Evolutionary conservation across 129 eudicot genomes (phyloP), one percentile per base, ranked within the genome.

Genomic region (Saposhnikovia divaricata): DNA sequence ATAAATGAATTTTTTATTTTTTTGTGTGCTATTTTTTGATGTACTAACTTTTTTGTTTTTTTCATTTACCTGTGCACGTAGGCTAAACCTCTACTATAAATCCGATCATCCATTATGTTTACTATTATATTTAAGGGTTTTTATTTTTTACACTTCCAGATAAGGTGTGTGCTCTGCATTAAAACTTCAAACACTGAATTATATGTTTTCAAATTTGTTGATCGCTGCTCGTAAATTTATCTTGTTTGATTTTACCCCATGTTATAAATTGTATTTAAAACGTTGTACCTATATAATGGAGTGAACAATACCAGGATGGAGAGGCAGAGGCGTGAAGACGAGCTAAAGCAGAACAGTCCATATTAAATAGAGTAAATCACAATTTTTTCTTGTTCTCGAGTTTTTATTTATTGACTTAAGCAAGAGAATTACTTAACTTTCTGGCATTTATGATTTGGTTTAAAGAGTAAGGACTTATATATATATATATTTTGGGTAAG

Each of bases 331-430:
- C 72, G 72, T 66, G 72, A 66, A 14, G 72, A 66, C 2, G 72
- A 66, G 72, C 72, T 66, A 66, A 66, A 66, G 72, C 72, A 66
- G 72, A 66, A 5, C 72, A 66, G 21, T 66, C 72, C 42, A 66
- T 66, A 28, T 15, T 66, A 28, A 66, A 31, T 31, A 66, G 72
- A 31, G 72, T 66, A 66, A 66, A 11, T 28, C 15, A 27, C 72
- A 27, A 13, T 25, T 2, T 28, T 27, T 12, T 65, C 72, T 65
- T 65, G 39, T 13, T 31, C 72, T 63, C 13, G 39, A 63, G 71
- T 19, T 7, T 4, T n/a, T 63, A 28, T 63, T 12, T 63, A 1
- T 63, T 28, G 71, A 63, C 13, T 63, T 63, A 12, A 63, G 19
- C 38, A 63, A 63, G 4, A 0, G 16, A 63, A n/a, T 63, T 28